Base-by-base conservation (phyloP, 2,329 filamentous ascomycete species). In the Coniochaeta prunicola region DNA sequence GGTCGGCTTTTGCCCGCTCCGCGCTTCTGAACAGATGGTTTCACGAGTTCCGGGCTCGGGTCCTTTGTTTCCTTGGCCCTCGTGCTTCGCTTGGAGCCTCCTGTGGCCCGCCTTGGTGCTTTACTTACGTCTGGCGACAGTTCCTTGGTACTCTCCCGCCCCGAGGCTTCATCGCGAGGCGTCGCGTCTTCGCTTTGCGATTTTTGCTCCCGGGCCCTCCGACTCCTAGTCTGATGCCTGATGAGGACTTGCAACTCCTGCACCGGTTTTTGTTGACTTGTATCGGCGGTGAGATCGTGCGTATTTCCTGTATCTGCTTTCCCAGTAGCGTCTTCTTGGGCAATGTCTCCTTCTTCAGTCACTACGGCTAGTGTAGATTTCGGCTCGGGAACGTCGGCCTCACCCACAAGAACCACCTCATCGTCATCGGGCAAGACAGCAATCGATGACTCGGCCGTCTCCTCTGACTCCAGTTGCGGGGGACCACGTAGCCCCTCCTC, bases 41-140 rank as follows among this genome's bases (percentile, higher is more conserved):
- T 62, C 13, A 68, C 67, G 4, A 70, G 63, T 12, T 63, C 34
- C 19, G 68, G 57, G 60, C 67, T 70, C 9, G 64, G 56, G 40
- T 70, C 69, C 5, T n/a, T 61, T 59, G 5, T 60, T 50, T 10
- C 59, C n/a, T 56, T 58, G 5, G 13, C 12, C 50, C 54, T 42
- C 34, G 50, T 50, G 42, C 4, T 36, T 24, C 28, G 57, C 28
- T 28, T 55, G 13, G 53, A 28, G 30, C 33, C 53, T 55, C 19
- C 34, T 21, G 28, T 53, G 26, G 28, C 30, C 26, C 33, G 30
- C 28, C 21, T 28, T 4, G n/a, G 12, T 31, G 19, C 53, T 50
- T 55, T 34, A 31, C 28, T 28, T 12, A 34, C 53, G 9, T 55
- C 53, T n/a, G 30, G 53, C 17, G 24, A 36, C 6, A 33, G n/a